These are phyloP conservation scores for Nakazawaea wyomingensis DNA, from an alignment of 805 yeast species.

Conservation along the genomic window DNA sequence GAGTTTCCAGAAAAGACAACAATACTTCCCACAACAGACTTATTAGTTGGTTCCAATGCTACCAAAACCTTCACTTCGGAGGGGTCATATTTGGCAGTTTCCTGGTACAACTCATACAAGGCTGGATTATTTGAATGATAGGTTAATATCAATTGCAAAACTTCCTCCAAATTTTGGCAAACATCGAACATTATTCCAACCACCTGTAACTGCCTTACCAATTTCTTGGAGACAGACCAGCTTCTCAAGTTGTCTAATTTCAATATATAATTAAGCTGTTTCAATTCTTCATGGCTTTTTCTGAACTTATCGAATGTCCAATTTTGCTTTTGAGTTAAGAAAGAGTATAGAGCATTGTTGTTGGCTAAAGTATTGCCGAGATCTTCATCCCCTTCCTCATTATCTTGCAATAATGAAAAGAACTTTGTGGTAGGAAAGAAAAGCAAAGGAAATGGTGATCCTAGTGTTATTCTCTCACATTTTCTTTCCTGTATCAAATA, in stretches of 20 bases:
- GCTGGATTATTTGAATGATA: slow-evolving; percentile 18
- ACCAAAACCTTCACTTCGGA: slow-evolving; percentile 29
- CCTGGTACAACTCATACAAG: slow-evolving; percentile 19
- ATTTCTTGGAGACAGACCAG: slow-evolving; percentile 52
- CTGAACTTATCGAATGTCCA: slow-evolving; percentile 11
- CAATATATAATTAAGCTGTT: slow-evolving; percentile 27
- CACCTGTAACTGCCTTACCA: slow-evolving; percentile 49
- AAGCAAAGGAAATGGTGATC: slow-evolving; percentile 44
- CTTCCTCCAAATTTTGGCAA: slow-evolving; percentile 37
- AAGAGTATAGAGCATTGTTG: slow-evolving; percentile 1
- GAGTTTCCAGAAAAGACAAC: slow-evolving; percentile 43
- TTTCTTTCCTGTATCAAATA: slow-evolving; percentile 39
- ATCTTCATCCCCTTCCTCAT: slow-evolving; percentile 1
- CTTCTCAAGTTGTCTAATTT: slow-evolving; percentile 33
- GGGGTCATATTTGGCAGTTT: slow-evolving; percentile 13
- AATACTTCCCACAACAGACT: slow-evolving; percentile 47
- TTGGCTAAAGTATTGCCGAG: neutral
- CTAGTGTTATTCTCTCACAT: slow-evolving; percentile 36
- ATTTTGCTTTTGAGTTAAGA: slow-evolving; percentile 3
- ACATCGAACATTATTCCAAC: slow-evolving; percentile 55
- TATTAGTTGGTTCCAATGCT: slow-evolving; percentile 49
- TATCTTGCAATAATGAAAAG: slow-evolving; percentile 8
- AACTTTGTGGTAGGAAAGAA: slow-evolving; percentile 2
- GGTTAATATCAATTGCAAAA: slow-evolving; percentile 34
- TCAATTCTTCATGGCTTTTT: neutral